These are phyloP conservation scores for Populus nigra DNA, from an alignment of 345 rosid genomes.

Conservation along the genomic window DNA sequence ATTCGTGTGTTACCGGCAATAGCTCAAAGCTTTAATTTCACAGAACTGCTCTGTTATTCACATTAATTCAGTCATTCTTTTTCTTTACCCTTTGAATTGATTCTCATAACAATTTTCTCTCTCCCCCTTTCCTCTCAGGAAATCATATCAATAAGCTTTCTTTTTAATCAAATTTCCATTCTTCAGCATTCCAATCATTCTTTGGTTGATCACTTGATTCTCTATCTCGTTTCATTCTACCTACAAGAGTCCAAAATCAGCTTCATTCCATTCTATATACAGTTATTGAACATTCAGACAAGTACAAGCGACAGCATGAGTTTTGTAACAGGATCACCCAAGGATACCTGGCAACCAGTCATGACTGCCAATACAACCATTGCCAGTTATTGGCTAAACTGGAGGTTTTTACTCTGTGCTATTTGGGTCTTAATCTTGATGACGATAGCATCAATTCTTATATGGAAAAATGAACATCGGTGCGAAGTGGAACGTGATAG, in stretches of 20 bases:
- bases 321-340: slow-evolving; percentile 37
- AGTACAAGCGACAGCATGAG: slow-evolving; percentile 37
- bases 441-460: slow-evolving; percentile 43
- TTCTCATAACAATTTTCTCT: background rate
- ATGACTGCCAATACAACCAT: slow-evolving; percentile 58
- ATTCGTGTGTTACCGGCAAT: background rate
- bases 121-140: background rate
- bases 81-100: background rate
- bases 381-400: slow-evolving; percentile 77
- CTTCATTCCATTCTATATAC: background rate
- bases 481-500: background rate
- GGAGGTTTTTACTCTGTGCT: slow-evolving; percentile 82
- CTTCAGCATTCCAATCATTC: slow-evolving; percentile 1
- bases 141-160: background rate
- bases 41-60: background rate
- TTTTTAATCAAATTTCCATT: slow-evolving; percentile 2
- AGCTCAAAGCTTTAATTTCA: slow-evolving; percentile 6
- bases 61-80: background rate
- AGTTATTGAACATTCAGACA: slow-evolving; percentile 7
- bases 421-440: slow-evolving; percentile 46
- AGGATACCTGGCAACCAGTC: slow-evolving; percentile 60
- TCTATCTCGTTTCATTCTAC: background rate
- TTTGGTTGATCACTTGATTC: background rate
- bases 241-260: background rate
- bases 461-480: slow-evolving; percentile 62